A percentile compares a stretch with the other conserved stretches of the same genome.
These are phyloP conservation scores for Cordyceps pruinosa DNA, from an alignment of 2,329 filamentous ascomycete species.

Conservation along the genomic window DNA sequence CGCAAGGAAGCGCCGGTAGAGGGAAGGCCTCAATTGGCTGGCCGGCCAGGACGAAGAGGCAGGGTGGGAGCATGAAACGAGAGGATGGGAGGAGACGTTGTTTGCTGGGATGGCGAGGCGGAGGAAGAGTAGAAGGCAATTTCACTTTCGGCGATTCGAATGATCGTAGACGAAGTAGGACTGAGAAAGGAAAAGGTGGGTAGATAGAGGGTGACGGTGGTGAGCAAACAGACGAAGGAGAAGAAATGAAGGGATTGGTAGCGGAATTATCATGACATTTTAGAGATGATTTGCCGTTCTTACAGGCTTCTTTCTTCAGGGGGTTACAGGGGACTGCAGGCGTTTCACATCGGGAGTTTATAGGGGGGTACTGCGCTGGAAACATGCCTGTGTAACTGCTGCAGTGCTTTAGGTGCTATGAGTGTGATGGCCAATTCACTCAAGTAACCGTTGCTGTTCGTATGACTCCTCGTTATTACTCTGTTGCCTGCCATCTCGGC, in stretches of 20 bases:
- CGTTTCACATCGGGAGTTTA: too few species aligned
- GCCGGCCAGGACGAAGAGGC: not conserved
- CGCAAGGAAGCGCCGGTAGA: not conserved
- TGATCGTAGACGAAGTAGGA: not conserved
- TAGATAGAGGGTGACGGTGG: not conserved
- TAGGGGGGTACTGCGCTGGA: too few species aligned
- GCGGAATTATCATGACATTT: not conserved
- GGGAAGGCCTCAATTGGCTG: not conserved
- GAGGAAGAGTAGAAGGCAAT: not conserved
- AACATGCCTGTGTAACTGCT: too few species aligned
- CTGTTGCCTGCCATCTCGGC: not conserved
- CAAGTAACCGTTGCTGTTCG: not conserved
- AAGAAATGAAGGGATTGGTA: not conserved
- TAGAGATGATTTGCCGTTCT: too few species aligned
- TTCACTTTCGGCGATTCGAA: not conserved
- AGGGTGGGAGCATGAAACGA: not conserved
- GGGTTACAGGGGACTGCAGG: not conserved
- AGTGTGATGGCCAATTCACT: not conserved
- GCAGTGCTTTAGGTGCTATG: too few species aligned
- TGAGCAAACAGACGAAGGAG: not conserved
- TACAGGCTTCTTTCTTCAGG: not conserved
- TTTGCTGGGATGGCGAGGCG: not conserved
- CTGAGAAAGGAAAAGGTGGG: not conserved
- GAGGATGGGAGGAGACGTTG: not conserved
- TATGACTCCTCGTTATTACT: not conserved